Percentiles rank a stretch among this genome's conserved stretches.
These are phyloP conservation scores for Auxenochlorella pyrenoidosa DNA, from an alignment of 139 green algal genomes.

Conservation along the genomic window DNA sequence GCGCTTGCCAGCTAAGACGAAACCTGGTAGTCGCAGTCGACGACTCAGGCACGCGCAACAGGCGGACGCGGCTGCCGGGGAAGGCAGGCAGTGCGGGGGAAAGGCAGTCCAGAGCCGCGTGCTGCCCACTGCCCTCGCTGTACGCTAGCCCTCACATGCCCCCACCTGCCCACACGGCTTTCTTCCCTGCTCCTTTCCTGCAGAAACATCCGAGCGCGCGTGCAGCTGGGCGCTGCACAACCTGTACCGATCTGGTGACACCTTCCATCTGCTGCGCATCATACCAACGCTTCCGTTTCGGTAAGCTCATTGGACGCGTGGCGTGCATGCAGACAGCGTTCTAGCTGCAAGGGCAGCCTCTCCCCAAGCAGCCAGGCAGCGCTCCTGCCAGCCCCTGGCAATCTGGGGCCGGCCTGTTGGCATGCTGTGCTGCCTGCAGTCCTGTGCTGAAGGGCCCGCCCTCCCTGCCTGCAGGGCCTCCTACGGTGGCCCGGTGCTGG, in stretches of 20 bases:
- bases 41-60: conserved; percentile 19
- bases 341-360: too few species aligned
- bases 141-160: not conserved
- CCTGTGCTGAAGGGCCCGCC: not conserved
- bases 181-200: not conserved
- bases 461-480: not conserved
- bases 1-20: not conserved
- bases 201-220: conserved; percentile 13
- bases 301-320: not conserved
- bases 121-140: not conserved
- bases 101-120: not conserved
- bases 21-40: conserved; percentile 47
- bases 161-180: not conserved
- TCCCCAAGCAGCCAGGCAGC: not conserved
- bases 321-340: not conserved
- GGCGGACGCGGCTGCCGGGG: not conserved
- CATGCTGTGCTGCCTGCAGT: not conserved
- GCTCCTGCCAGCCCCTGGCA: not conserved
- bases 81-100: not conserved
- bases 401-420: not conserved
- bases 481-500: conserved; percentile 21
- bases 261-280: conserved; percentile 44
- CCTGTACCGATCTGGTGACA: conserved; percentile 33
- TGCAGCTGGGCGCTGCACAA: conserved; percentile 29
- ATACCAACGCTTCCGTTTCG: conserved; percentile 35